These are phyloP conservation scores for Mucor circinelloides DNA, from an alignment of 371 early-diverging fungal genomes.

Conservation along the genomic window DNA sequence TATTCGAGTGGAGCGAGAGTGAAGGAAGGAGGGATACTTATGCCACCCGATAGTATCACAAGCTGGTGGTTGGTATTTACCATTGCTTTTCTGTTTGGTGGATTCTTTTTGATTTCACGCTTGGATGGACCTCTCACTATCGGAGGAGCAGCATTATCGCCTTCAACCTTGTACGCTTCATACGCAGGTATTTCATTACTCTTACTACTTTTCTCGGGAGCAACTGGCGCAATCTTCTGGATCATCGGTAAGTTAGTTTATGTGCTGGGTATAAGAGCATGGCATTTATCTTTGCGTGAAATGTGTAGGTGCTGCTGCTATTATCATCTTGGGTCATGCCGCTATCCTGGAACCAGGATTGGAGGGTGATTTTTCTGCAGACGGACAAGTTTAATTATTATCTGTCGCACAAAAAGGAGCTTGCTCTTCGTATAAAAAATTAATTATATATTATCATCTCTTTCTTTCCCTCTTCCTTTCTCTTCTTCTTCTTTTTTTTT, in stretches of 20 bases:
- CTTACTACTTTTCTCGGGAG: conserved; percentile 63
- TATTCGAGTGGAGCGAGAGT: not conserved
- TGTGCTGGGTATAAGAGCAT: not conserved
- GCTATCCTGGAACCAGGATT: conserved; percentile 66
- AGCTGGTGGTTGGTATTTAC: conserved; percentile 61
- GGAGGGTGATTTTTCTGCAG: conserved; percentile 63
- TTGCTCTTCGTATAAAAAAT: not conserved
- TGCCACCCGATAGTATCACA: conserved; percentile 45
- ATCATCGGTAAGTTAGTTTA: conserved; percentile 56
- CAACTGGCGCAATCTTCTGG: conserved; percentile 70
- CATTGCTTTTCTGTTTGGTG: conserved; percentile 57
- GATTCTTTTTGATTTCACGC: conserved; percentile 58
- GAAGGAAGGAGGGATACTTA: not conserved
- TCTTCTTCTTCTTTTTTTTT: not conserved
- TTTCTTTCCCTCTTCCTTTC: not conserved
- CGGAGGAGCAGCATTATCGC: conserved; percentile 43
- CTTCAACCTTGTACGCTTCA: conserved; percentile 54
- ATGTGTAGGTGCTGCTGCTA: conserved; percentile 58
- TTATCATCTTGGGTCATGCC: conserved; percentile 65
- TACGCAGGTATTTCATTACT: conserved; percentile 55
- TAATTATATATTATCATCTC: not conserved
- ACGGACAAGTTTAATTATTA: conserved; percentile 44
- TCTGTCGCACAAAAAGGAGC: conserved; percentile 2
- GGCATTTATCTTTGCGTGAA: not conserved
- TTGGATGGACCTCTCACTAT: conserved; percentile 55